These are phyloP conservation scores for Arthrobotrys megalospora DNA, from an alignment of 2,329 filamentous ascomycete genomes.

Conservation along the genomic window DNA sequence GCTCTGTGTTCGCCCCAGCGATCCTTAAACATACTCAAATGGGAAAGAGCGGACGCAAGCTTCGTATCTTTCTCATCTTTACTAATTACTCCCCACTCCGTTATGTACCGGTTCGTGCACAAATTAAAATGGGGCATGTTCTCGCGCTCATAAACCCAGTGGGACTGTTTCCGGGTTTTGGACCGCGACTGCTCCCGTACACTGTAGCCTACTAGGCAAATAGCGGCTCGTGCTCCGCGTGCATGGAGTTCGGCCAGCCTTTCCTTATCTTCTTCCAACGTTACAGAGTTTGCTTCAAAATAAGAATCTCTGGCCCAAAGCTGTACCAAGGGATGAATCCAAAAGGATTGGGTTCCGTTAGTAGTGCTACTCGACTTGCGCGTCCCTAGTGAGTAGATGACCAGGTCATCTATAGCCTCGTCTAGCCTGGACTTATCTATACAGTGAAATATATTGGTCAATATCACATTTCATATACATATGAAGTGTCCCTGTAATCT, in stretches of 20 bases:
- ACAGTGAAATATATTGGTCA: too few relatives aligned
- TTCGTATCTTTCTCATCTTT: neutral
- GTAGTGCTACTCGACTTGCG: neutral
- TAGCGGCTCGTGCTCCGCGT: neutral
- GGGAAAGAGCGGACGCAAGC: neutral
- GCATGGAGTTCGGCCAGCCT: neutral
- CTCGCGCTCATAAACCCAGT: neutral
- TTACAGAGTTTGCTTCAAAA: neutral
- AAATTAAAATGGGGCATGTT: neutral
- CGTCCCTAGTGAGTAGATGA: conserved; percentile 9
- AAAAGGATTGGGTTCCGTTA: neutral
- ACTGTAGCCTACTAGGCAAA: neutral
- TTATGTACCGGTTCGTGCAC: neutral
- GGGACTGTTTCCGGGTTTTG: neutral
- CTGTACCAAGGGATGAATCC: conserved; percentile 38
- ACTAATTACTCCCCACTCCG: neutral
- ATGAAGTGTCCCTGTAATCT: too few relatives aligned
- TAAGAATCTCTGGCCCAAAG: conserved; percentile 20
- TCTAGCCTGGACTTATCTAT: conserved; percentile 24
- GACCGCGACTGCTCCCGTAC: neutral
- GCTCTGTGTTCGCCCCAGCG: too few relatives aligned
- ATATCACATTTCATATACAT: too few relatives aligned
- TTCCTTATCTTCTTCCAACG: neutral
- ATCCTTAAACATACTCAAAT: too few relatives aligned
- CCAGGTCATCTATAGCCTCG: conserved; percentile 29